Base-by-base conservation (phyloP, 2,329 filamentous ascomycete species). In the Chrysosporium queenslandicum region DNA sequence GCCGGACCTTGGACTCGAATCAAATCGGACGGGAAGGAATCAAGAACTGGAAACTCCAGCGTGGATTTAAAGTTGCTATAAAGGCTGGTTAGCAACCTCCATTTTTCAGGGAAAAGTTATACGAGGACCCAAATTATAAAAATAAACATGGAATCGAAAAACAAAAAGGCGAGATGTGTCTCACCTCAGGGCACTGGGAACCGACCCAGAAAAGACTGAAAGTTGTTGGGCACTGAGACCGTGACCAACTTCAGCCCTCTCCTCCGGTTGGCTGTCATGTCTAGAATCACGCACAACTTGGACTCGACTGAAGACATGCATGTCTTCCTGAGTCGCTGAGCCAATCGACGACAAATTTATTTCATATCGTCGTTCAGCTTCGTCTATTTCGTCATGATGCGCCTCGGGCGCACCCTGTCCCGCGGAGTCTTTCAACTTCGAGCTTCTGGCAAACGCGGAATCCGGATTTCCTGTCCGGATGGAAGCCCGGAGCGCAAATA, bases 11-110 rank as follows among this genome's bases (percentile, higher is more conserved):
- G 56, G 53, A 74, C 61, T 21, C 47, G 65, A 66, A 90, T 88
- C 50, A 96, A 84, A 27, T 73, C 60, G n/a, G 58, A 71, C 0
- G 92, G 92, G 64, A 86, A 96, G 65, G 88, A 94, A 63, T 92
- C 83, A 30, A 94, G 76, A 25, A 90, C 64, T 1, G 91, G 89
- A 62, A 89, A 92, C 1, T 77, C 71, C 6, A 91, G 74, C 18
- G 64, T 58, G 29, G 66, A 64, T 36, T 65, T 55, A 53, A 66
- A 70, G 46, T 68, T 71, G 50, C 43, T 52, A 34, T 8, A 41
- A 29, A 32, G 16, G 8, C 12, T 30, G 42, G 25, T 52, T 42
- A 52, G 50, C 29, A 46, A 18, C 42, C 32, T 20, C 32, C 29
- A 46, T 42, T 51, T 20, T n/a, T n/a, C n/a, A n/a, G n/a, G n/a